phyloP scores from a whole-genome alignment of 257 asterid species.

The Solanum dulcamara region DNA sequence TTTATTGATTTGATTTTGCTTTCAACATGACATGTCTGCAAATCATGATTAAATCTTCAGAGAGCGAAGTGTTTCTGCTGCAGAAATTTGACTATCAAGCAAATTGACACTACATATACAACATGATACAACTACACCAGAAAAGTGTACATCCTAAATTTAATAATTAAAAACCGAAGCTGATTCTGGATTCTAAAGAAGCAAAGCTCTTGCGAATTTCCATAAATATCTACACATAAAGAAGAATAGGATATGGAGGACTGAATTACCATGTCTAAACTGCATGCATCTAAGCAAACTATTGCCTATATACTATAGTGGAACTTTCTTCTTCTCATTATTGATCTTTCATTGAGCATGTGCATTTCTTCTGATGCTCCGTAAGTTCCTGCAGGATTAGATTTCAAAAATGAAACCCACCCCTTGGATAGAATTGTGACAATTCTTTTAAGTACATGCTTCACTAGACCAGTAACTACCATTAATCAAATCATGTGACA shows the following conservation, averaged over 20 bases:
- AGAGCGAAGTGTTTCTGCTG: neutral
- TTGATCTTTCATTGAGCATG: constrained; percentile 39
- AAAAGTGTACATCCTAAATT: neutral
- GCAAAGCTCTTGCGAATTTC: constrained; percentile 10
- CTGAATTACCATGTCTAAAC: neutral
- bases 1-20: neutral
- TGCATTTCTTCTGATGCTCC: constrained; percentile 83
- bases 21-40: neutral
- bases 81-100: neutral
- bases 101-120: neutral
- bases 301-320: neutral
- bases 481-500: neutral
- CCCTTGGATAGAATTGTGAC: neutral
- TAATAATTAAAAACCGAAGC: neutral
- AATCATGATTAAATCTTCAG: neutral
- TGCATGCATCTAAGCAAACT: constrained; percentile 6
- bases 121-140: constrained; percentile 1
- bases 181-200: constrained; percentile 12
- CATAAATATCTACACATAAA: constrained; percentile 16
- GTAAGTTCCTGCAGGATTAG: constrained; percentile 55
- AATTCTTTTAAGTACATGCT: neutral
- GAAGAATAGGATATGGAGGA: constrained; percentile 6
- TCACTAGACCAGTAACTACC: neutral
- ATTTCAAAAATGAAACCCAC: neutral
- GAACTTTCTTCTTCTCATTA: constrained; percentile 8